Evolutionary conservation across 345 rosid genomes (phyloP).

Genomic region (Aegle marmelos): DNA sequence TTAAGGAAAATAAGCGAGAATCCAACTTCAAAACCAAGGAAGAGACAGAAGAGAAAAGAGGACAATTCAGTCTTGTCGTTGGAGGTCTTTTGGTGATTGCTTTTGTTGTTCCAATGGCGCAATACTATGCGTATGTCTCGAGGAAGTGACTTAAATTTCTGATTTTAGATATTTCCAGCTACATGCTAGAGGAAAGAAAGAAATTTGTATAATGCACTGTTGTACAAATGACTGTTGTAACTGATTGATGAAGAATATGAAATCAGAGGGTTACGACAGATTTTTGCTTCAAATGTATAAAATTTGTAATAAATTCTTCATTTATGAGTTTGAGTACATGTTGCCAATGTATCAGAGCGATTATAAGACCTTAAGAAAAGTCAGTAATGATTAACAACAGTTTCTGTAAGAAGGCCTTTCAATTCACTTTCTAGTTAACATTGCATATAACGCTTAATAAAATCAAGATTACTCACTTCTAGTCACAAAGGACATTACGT

Average conservation of each 20-base stretch:
- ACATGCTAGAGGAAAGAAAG: conserved; percentile 4
- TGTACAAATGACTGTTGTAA: conserved; percentile 35
- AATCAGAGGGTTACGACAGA: conserved; percentile 5
- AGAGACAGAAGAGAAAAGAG: conserved; percentile 96
- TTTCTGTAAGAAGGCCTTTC: background rate
- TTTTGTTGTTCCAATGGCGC: conserved; percentile 96
- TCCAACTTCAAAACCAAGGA: conserved; percentile 84
- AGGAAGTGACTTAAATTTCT: conserved; percentile 42
- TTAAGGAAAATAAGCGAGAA: conserved; percentile 76
- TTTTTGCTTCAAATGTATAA: background rate
- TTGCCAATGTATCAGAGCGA: background rate
- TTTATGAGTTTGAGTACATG: background rate
- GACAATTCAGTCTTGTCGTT: conserved; percentile 92
- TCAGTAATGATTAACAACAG: background rate
- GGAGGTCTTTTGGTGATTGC: conserved; percentile 92
- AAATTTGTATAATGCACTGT: conserved; percentile 11
- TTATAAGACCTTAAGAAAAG: background rate
- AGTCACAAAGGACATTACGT: conserved; percentile 5
- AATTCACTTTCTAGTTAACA: background rate
- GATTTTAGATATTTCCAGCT: conserved; percentile 7
- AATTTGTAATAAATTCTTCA: background rate
- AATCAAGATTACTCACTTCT: conserved; percentile 10
- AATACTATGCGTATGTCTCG: conserved; percentile 90
- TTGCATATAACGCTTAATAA: background rate
- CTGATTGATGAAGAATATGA: conserved; percentile 27